Conservation (phyloP, 1,284 basidiomycete genomes). For the Leccinum variabile region DNA sequence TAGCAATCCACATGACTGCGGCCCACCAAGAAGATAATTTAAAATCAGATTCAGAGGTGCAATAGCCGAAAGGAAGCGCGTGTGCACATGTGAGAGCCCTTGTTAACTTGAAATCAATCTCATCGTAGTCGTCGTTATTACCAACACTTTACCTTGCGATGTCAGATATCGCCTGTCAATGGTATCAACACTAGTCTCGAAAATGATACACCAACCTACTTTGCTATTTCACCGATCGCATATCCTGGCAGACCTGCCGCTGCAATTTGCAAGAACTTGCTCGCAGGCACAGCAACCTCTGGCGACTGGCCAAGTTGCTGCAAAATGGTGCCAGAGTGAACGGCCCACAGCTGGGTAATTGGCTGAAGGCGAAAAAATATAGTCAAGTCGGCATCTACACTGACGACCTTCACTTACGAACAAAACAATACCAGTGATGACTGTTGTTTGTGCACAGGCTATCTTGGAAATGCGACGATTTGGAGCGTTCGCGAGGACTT, state of each 20-base stretch:
- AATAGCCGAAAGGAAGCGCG: conserved; percentile 24
- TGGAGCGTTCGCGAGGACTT: conserved; percentile 18
- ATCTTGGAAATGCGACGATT: conserved; percentile 19
- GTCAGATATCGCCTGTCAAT: conserved; percentile 24
- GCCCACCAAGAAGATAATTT: conserved; percentile 32
- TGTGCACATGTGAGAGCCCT: conserved; percentile 26
- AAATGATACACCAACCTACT: conserved; percentile 14
- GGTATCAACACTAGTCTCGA: conserved; percentile 7
- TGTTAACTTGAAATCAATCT: background rate
- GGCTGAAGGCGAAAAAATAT: conserved; percentile 10
- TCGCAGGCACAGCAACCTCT: conserved; percentile 22
- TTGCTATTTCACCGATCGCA: conserved; percentile 31
- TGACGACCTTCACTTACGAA: conserved; percentile 18
- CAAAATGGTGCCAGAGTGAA: conserved; percentile 23
- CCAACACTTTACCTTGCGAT: conserved; percentile 23
- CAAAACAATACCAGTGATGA: conserved; percentile 27
- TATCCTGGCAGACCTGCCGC: conserved; percentile 30
- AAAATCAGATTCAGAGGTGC: conserved; percentile 29
- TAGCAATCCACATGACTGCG: background rate
- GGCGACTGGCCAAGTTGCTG: conserved; percentile 26
- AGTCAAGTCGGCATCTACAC: background rate
- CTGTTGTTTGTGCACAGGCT: conserved; percentile 22
- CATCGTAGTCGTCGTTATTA: background rate
- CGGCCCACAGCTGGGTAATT: conserved; percentile 26
- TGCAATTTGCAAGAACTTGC: conserved; percentile 27